Conservation (phyloP, 345 rosid species). For the Cochlearia excelsa region DNA sequence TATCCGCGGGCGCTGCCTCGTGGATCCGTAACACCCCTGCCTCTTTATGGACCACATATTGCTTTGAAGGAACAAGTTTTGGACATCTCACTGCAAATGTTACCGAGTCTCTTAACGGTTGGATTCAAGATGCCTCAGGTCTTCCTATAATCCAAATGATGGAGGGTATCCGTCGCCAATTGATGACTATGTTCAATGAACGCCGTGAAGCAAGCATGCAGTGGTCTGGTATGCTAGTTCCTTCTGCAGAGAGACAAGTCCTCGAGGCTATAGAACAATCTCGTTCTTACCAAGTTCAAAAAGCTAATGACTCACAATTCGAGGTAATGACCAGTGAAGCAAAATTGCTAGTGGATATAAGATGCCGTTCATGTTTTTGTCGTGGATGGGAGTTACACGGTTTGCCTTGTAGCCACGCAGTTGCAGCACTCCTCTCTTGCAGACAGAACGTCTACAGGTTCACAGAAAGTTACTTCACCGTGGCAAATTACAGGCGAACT, state of each 20-base stretch:
- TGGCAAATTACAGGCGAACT: conserved; percentile 79
- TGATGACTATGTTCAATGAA: conserved; percentile 86
- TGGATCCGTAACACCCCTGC: conserved; percentile 81
- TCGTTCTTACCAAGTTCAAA: conserved; percentile 61
- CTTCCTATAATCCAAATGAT: conserved; percentile 94
- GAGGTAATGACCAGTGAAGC: conserved; percentile 69
- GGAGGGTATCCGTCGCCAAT: conserved; percentile 85
- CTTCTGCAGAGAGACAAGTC: conserved; percentile 76
- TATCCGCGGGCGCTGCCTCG: conserved; percentile 78
- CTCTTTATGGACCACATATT: conserved; percentile 78
- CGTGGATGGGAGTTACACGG: conserved; percentile 94
- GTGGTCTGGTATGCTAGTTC: conserved; percentile 81
- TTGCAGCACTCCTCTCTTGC: conserved; percentile 90
- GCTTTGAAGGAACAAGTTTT: conserved; percentile 80
- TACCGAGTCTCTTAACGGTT: conserved; percentile 66
- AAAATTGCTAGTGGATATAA: conserved; percentile 60
- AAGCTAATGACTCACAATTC: conserved; percentile 67
- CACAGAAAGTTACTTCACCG: conserved; percentile 88
- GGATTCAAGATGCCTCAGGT: conserved; percentile 82
- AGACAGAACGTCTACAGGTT: conserved; percentile 81
- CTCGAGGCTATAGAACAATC: conserved; percentile 69
- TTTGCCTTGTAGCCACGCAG: conserved; percentile 97
- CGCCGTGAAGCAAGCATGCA: conserved; percentile 83
- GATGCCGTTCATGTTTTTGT: conserved; percentile 66
- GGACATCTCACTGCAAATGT: conserved; percentile 87